Conservation (phyloP, 768 basidiomycete species). For the Leccinellum rugosiceps region DNA sequence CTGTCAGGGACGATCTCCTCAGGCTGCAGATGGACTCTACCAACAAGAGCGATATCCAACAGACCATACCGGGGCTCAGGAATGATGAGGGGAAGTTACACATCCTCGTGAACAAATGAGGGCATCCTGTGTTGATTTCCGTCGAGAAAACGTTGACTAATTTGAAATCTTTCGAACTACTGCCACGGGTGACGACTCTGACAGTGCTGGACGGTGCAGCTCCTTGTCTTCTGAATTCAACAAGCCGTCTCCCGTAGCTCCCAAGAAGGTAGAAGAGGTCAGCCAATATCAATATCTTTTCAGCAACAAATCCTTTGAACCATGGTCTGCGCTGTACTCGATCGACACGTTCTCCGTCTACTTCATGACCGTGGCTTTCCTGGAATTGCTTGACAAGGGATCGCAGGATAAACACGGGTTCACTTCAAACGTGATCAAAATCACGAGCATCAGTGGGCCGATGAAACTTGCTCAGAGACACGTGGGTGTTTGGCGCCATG, state of each 20-base stretch:
- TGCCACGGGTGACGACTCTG: background rate
- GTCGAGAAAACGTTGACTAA: background rate
- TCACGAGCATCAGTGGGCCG: constrained; percentile 73
- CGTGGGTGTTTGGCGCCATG: constrained; percentile 40
- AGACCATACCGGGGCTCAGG: constrained; percentile 40
- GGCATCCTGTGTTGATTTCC: background rate
- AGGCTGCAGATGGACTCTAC: constrained; percentile 74
- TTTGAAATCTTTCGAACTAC: background rate
- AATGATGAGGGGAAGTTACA: constrained; percentile 65
- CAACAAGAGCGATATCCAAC: constrained; percentile 59
- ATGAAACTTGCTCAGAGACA: constrained; percentile 73
- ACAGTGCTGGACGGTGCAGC: constrained; percentile 63
- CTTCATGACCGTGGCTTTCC: constrained; percentile 73
- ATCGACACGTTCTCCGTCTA: constrained; percentile 76
- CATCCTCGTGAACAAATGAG: constrained; percentile 80
- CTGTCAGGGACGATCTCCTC: background rate
- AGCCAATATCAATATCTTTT: constrained; percentile 58
- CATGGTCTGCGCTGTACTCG: constrained; percentile 59
- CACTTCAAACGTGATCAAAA: constrained; percentile 70
- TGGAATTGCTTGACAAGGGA: constrained; percentile 72
- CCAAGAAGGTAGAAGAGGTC: constrained; percentile 60
- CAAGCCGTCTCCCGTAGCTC: constrained; percentile 52
- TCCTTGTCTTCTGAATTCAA: constrained; percentile 59
- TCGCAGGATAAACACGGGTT: constrained; percentile 55
- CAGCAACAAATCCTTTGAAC: constrained; percentile 58